These are phyloP conservation scores for Collybiopsis confluens DNA, from an alignment of 768 basidiomycete species.

Conservation along the genomic window DNA sequence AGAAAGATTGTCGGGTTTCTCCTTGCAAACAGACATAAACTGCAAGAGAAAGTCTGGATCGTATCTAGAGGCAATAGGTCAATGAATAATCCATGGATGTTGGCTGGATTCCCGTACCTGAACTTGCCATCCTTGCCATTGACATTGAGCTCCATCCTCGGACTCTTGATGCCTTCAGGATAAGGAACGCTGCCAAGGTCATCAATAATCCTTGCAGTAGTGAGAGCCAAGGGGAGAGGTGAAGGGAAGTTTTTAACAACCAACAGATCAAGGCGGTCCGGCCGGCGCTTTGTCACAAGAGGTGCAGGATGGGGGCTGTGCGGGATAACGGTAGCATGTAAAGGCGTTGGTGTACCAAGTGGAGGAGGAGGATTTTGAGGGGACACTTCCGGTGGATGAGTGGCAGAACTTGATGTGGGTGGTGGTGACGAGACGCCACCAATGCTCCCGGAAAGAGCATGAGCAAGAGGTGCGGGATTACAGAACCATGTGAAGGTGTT, in stretches of 20 bases:
- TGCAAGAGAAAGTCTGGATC: constrained; percentile 97
- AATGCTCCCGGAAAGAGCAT: constrained; percentile 41
- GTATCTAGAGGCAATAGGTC: constrained; percentile 50
- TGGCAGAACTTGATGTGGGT: constrained; percentile 57
- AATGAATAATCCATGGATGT: constrained; percentile 1
- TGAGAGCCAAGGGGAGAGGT: constrained; percentile 61
- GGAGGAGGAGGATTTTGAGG: too few species aligned
- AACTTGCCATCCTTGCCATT: constrained; percentile 86
- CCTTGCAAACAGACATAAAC: constrained; percentile 92
- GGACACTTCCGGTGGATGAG: constrained; percentile 30
- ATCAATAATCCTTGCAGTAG: constrained; percentile 81
- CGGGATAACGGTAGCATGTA: too few species aligned
- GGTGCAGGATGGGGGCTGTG: constrained; percentile 32
- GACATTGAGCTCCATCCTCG: constrained; percentile 79
- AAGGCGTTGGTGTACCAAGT: constrained; percentile 65
- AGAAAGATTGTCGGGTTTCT: constrained; percentile 84
- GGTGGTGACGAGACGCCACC: constrained; percentile 58
- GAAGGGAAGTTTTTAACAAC: constrained; percentile 35
- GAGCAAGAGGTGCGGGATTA: constrained; percentile 42
- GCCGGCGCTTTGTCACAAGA: constrained; percentile 49
- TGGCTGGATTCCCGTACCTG: constrained; percentile 40
- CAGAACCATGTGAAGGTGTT: constrained; percentile 56
- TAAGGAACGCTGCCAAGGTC: constrained; percentile 76
- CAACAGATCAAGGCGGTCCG: constrained; percentile 71
- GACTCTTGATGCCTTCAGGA: constrained; percentile 79